These are phyloP conservation scores for Trapa bicornis DNA, from an alignment of 345 rosid species.

Conservation along the genomic window DNA sequence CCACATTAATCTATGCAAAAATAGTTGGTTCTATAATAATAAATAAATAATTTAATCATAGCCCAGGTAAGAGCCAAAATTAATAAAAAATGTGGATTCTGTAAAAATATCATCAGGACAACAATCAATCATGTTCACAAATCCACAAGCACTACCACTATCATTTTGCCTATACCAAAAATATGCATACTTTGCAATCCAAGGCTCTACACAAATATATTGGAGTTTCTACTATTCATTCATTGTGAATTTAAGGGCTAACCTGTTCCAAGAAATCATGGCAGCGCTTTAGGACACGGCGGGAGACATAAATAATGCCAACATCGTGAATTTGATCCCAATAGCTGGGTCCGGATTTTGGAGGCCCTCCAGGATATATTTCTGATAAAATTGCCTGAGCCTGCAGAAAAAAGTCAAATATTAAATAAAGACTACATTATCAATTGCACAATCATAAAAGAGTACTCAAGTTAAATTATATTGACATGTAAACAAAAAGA, in stretches of 20 bases:
- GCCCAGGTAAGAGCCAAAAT: too few species aligned
- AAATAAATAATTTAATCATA: too few species aligned
- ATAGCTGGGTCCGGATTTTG: slow-evolving; percentile 62
- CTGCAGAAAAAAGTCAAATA: slow-evolving; percentile 23
- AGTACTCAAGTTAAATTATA: neutral
- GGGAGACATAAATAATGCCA: slow-evolving; percentile 54
- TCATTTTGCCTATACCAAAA: too few species aligned
- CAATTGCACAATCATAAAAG: neutral
- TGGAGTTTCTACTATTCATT: neutral
- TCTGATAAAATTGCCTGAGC: slow-evolving; percentile 86
- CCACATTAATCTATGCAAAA: too few species aligned
- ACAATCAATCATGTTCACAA: too few species aligned
- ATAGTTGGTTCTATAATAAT: too few species aligned
- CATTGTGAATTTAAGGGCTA: slow-evolving; percentile 5
- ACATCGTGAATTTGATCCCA: slow-evolving; percentile 95
- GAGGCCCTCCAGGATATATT: slow-evolving; percentile 94
- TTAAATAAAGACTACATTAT: neutral
- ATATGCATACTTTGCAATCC: too few species aligned
- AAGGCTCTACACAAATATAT: too few species aligned
- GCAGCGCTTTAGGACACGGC: slow-evolving; percentile 64
- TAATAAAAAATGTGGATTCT: too few species aligned
- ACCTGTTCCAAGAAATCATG: slow-evolving; percentile 81
- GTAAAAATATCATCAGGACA: too few species aligned
- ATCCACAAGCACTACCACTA: too few species aligned
- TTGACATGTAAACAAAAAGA: neutral